Evolutionary conservation across 208 protist species (phyloP).

Genomic region (Crithidia brevicula): DNA sequence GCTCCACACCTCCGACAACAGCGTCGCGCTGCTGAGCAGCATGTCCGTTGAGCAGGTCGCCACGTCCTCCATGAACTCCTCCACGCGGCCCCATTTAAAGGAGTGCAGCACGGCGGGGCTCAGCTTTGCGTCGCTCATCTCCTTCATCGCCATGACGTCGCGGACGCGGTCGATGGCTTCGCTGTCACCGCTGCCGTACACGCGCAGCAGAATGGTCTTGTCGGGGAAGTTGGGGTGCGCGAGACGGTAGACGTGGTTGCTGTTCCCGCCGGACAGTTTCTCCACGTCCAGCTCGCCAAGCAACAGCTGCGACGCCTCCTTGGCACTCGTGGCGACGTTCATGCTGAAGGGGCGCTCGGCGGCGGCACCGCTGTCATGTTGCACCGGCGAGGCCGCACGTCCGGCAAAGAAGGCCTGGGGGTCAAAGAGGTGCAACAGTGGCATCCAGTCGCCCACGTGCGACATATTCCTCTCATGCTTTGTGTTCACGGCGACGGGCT

Average conservation of each 20-base stretch:
- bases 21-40: slow-evolving; percentile 53
- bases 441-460: slow-evolving; percentile 74
- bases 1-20: slow-evolving; percentile 68
- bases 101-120: slow-evolving; percentile 78
- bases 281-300: slow-evolving; percentile 71
- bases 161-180: slow-evolving; percentile 84
- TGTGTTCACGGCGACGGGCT: slow-evolving; percentile 33
- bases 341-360: slow-evolving; percentile 31
- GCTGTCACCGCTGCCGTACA: slow-evolving; percentile 72
- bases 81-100: slow-evolving; percentile 84
- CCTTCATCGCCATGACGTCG: slow-evolving; percentile 71
- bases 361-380: slow-evolving; percentile 22
- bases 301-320: slow-evolving; percentile 59
- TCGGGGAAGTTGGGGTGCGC: slow-evolving; percentile 57
- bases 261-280: slow-evolving; percentile 82
- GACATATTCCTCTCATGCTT: slow-evolving; percentile 77
- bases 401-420: slow-evolving; percentile 65
- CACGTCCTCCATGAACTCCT: slow-evolving; percentile 83
- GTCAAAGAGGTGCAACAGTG: slow-evolving; percentile 85
- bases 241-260: slow-evolving; percentile 87
- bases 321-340: slow-evolving; percentile 36
- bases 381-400: slow-evolving; percentile 7
- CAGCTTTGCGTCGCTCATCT: slow-evolving; percentile 75
- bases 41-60: slow-evolving; percentile 82
- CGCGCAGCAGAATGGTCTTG: slow-evolving; percentile 69